Base-by-base conservation (phyloP, 2,329 filamentous ascomycete species). In the Sclerotinia borealis region DNA sequence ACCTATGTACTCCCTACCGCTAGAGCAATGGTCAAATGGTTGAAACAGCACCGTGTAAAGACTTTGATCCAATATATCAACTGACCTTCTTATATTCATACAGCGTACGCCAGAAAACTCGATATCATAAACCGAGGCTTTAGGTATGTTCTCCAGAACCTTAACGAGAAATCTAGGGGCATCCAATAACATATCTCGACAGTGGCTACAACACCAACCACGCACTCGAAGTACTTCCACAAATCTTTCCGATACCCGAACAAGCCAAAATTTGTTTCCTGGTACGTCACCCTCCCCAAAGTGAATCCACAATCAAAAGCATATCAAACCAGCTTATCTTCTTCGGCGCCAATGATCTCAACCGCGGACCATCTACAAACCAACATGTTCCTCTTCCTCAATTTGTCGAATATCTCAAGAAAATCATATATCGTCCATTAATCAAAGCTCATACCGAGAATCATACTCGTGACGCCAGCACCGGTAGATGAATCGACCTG, bases 311-410 rank as follows among this genome's bases (percentile, higher is more conserved):
- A 31, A 5, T 15, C 15, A 15, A 41, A 31, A 22, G 9, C 27
- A 56, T 7, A 25, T 41, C n/a, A 17, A 25, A 31, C 36, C 9
- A 71, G 69, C 66, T 75, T 41, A 78, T 96, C 64, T 88, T 96
- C 70, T 87, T 97, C 65, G 93, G 93, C 17, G 92, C 93, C 70
- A 98, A 98, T 73, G 93, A 98, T 75, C 88, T 92, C 3, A 87
- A 87, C 59, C 76, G 93, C 2, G 65, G 68, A 7, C 82, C 85
- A 1, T 77, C 83, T 45, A 79, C 82, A 3, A 79, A 80, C 1
- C 93, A 97, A 76, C 85, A 92, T 73, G 84, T 97, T 7, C 85
- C 90, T 0, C 76, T 96, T 22, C 82, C 86, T 0, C 77, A 85
- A 64, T 98, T 91, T 79, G 86, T 84, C 73, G 76, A 81, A 58